Conservation (phyloP, 1,284 basidiomycete genomes). For the Trametes sp. region DNA sequence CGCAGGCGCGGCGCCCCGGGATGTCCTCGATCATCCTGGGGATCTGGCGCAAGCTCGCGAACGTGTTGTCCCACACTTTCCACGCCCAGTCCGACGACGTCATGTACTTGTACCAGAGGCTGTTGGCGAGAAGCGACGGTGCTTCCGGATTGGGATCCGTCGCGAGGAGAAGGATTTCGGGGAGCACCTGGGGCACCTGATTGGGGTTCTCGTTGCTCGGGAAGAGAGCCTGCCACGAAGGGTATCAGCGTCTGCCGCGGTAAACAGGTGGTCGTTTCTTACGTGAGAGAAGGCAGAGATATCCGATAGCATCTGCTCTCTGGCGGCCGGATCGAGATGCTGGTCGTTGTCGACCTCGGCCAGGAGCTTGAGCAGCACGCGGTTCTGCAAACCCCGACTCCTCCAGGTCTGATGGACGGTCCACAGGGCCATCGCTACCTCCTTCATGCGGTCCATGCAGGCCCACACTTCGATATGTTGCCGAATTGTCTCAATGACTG, state of each 20-base stretch:
- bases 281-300: conserved; percentile 67
- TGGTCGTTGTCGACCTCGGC: conserved; percentile 67
- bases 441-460: conserved; percentile 70
- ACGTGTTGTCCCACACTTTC: conserved; percentile 81
- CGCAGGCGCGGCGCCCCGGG: conserved; percentile 55
- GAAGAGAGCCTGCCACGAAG: conserved; percentile 48
- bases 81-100: conserved; percentile 74
- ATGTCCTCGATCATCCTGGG: conserved; percentile 60
- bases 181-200: conserved; percentile 63
- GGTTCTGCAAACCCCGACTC: conserved; percentile 66
- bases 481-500: conserved; percentile 70
- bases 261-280: conserved; percentile 30
- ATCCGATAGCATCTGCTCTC: conserved; percentile 66
- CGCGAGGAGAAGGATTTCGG: conserved; percentile 71
- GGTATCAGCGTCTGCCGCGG: neutral
- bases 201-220: conserved; percentile 55
- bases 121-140: conserved; percentile 73
- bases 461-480: conserved; percentile 77
- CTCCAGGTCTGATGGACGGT: conserved; percentile 69
- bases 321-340: conserved; percentile 59
- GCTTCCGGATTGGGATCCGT: conserved; percentile 64
- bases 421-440: conserved; percentile 66
- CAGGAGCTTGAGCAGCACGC: conserved; percentile 64
- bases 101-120: conserved; percentile 81
- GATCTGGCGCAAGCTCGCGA: conserved; percentile 73